Conservation (phyloP, 305 asterid species). For the Striga hermonthica region DNA sequence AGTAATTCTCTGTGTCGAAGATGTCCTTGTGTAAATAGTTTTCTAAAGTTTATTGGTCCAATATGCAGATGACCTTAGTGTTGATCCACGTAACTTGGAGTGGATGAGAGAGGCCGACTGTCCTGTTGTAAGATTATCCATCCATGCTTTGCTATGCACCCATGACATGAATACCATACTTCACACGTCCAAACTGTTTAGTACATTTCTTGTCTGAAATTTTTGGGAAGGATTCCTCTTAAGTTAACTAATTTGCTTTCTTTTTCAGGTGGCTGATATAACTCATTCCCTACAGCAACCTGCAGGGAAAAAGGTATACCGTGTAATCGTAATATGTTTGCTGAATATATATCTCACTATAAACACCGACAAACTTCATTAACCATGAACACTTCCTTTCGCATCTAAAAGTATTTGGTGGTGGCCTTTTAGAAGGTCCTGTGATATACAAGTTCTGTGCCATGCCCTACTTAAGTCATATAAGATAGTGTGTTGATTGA, state of each 20-base stretch:
- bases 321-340: not conserved
- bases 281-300: slow-evolving; percentile 98
- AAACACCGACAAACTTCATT: not conserved
- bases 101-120: slow-evolving; percentile 93
- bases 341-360: not conserved
- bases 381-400: not conserved
- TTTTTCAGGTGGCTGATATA: slow-evolving; percentile 89
- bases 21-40: not conserved
- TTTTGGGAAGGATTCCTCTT: slow-evolving; percentile 22
- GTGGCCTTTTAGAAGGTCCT: not conserved
- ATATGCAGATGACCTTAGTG: slow-evolving; percentile 83
- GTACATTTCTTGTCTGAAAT: slow-evolving; percentile 8
- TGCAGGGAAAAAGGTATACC: slow-evolving; percentile 80
- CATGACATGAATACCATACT: slow-evolving; percentile 23
- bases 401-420: not conserved
- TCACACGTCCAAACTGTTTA: slow-evolving; percentile 12
- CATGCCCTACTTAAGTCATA: not conserved
- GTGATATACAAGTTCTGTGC: not conserved
- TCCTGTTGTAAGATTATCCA: slow-evolving; percentile 66
- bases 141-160: slow-evolving; percentile 14
- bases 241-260: slow-evolving; percentile 25
- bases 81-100: slow-evolving; percentile 97
- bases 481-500: not conserved
- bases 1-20: not conserved
- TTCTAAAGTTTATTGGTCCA: slow-evolving; percentile 24